Base-by-base conservation (phyloP, 176 grass and related monocot species). In the Rhynchospora tenuis region DNA sequence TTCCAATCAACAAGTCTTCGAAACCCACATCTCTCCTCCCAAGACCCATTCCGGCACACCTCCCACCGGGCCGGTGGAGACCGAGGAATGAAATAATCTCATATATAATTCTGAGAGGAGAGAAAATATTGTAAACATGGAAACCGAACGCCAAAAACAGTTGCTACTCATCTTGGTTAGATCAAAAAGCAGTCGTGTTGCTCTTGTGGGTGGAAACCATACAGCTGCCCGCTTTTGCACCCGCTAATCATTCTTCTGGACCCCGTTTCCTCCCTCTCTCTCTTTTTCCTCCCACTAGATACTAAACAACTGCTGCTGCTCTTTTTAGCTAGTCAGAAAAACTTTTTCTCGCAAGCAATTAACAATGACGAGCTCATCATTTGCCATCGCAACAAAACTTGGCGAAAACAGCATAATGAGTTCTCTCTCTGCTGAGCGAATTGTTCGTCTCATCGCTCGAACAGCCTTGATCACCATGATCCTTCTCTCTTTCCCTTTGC, bases 151-250 rank as follows among this genome's bases (percentile, higher is more conserved):
- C 5, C 17, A 66, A 24, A 69, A 81, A 24, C 80, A 85, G 68
- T 69, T 84, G 89, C 43, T 87, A 76, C 87, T 88, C 73, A 83
- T 89, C 81, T 81, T 62, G 70, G 71, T 86, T 26, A 57, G 65
- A 79, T 84, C 56, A 20, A 83, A 80, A 71, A 76, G 85, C 89
- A 65, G 86, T 1, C 70, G 87, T 64, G 58, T 86, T 12, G 85
- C 50, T 46, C 79, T 94, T 52, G 87, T 89, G 72, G 89, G 89
- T 84, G 87, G 85, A 42, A 94, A 91, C 78, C 89, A 89, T 85
- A 90, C 87, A 63, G 85, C 87, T 33, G 82, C 85, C 38, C 89
- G 89, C 81, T 91, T 94, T 84, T 91, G 87, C 72, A 85, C 85
- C 26, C 85, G 89, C 83, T 94, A 87, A 83, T 63, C 19, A 9